Conservation (phyloP, 1,284 basidiomycete genomes). For the Rhodotorula sp. region DNA sequence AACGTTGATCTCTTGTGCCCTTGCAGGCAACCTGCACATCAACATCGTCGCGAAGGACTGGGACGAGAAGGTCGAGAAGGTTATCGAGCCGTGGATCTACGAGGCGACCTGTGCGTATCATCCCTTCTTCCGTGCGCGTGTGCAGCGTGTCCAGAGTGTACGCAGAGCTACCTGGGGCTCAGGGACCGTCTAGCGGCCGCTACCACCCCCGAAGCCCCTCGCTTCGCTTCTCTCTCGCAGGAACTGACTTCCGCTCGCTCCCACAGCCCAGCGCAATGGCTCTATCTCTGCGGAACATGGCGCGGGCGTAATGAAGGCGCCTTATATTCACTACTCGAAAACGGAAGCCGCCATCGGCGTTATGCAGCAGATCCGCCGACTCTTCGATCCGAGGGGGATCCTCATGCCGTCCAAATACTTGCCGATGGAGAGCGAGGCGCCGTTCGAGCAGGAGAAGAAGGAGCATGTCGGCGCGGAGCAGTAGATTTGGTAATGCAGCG, state of each 20-base stretch:
- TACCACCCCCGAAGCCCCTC: background rate
- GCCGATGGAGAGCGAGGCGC: slow-evolving; percentile 2
- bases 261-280: slow-evolving; percentile 53
- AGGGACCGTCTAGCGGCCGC: background rate
- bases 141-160: too few species aligned
- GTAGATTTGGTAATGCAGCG: too few species aligned
- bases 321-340: slow-evolving; percentile 80
- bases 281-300: slow-evolving; percentile 98
- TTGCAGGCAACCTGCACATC: slow-evolving; percentile 83
- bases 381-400: slow-evolving; percentile 87
- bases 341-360: slow-evolving; percentile 70
- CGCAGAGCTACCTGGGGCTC: too few species aligned
- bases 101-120: slow-evolving; percentile 65
- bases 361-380: slow-evolving; percentile 87
- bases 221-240: too few species aligned
- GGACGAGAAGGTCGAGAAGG: slow-evolving; percentile 74
- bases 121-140: slow-evolving; percentile 50
- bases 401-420: slow-evolving; percentile 67
- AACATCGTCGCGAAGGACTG: slow-evolving; percentile 88
- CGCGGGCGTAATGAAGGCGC: slow-evolving; percentile 90
- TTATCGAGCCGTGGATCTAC: slow-evolving; percentile 93
- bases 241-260: background rate
- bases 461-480: background rate
- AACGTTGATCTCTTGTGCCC: slow-evolving; percentile 4
- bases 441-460: background rate